phyloP scores from a whole-genome alignment of 2,329 filamentous ascomycete genomes.

The Coleophoma eucalyptorum region DNA sequence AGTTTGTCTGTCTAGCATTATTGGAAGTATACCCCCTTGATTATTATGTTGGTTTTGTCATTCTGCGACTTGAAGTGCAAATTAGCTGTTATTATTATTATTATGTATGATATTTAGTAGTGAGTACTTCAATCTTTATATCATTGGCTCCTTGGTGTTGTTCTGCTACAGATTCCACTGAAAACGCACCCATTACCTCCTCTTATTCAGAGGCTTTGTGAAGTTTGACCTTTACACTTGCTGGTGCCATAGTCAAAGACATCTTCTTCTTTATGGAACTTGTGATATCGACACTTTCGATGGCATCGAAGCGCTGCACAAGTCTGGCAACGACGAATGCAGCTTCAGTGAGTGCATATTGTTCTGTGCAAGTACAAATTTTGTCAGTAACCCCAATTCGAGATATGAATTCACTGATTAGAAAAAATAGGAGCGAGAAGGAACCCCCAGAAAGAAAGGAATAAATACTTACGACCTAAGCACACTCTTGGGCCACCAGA shows the following conservation, averaged over 20 bases:
- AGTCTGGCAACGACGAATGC: conserved; percentile 25
- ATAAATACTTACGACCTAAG: conserved; percentile 48
- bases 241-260: conserved; percentile 12
- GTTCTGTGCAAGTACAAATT: conserved; percentile 11
- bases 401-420: background rate
- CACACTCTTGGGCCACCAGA: conserved; percentile 66
- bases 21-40: no score
- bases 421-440: no score
- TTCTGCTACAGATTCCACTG: no score
- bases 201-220: conserved; percentile 5
- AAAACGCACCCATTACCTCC: no score
- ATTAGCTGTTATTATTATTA: no score
- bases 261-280: conserved; percentile 13
- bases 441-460: no score
- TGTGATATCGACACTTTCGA: conserved; percentile 14
- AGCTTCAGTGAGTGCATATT: conserved; percentile 28
- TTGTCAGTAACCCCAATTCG: background rate
- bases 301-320: conserved; percentile 25
- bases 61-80: no score
- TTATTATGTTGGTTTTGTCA: no score
- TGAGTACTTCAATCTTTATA: no score
- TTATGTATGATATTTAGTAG: no score
- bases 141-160: no score
- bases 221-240: conserved; percentile 16
- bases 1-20: no score